Base-by-base conservation (phyloP, 257 asterid species). In the Osmanthus fragrans region DNA sequence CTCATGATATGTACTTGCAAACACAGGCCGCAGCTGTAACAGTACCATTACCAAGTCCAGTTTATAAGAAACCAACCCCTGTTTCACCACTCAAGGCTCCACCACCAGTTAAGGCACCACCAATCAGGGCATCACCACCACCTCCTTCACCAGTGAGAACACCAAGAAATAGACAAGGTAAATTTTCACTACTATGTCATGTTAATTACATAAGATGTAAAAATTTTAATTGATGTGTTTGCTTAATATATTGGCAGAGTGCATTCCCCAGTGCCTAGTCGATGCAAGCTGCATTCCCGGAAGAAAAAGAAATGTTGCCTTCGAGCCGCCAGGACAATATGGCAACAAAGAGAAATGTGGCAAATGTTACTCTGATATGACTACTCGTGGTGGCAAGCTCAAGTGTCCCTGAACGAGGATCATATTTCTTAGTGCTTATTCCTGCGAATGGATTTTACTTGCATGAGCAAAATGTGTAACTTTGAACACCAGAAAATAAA, bases 331-430 rank as follows among this genome's bases (percentile, higher is more conserved):
- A 5, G 88, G 89, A 19, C 85, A 83, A 30, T 84, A 64, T 34
- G 89, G 86, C 30, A 82, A 87, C 73, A 32, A 18, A 51, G 89
- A 85, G 18, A 84, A 80, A 75, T 87, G 91, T 60, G 88, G 90
- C 27, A 73, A 73, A 30, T 87, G 87, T 71, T 82, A 83, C 73
- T 58, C 82, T 0, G 58, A 68, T 36, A 84, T 82, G 91, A 83
- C 78, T 66, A 82, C 87, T 23, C 88, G 60, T 5, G 87, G 87
- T 30, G 85, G 87, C 80, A 77, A 68, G 60, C 82, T 40, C 66
- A 86, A 86, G 49, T 86, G 90, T 23, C 90, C 88, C 13, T 83
- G 72, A 79, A 65, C 30, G 29, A 30, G 32, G 56, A 47, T 47
- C 3, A 12, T 47, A 12, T 47, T 12, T 34, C 56, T 47, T 47